A percentile compares a stretch with the other conserved stretches of the same genome.
Evolutionary conservation across 2,329 filamentous ascomycete genomes (phyloP).

Genomic region (Ophiostoma novo-ulmi): DNA sequence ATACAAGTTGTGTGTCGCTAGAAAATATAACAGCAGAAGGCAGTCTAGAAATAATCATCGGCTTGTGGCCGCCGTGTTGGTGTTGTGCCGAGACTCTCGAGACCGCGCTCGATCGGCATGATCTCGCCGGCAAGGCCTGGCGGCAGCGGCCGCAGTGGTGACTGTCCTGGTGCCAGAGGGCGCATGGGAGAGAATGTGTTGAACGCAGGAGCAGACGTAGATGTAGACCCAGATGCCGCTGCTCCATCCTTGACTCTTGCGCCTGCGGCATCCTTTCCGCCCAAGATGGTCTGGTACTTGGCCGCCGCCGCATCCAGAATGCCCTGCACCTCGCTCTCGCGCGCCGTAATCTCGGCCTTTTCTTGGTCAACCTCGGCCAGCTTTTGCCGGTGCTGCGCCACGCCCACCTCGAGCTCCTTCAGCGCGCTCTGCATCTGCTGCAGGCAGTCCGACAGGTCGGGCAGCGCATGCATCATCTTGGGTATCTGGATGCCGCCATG

Average conservation of each 20-base stretch:
- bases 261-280: constrained; percentile 29
- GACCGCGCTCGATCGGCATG: constrained; percentile 36
- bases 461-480: constrained; percentile 74
- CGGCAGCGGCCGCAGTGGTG: constrained; percentile 31
- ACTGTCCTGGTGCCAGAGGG: not conserved
- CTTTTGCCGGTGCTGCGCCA: constrained; percentile 54
- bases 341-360: constrained; percentile 59
- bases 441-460: constrained; percentile 64
- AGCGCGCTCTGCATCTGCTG: constrained; percentile 58
- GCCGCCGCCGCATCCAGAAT: constrained; percentile 76
- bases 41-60: constrained; percentile 26
- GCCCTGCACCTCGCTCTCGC: constrained; percentile 75
- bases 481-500: constrained; percentile 40
- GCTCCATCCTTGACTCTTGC: constrained; percentile 7
- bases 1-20: not conserved
- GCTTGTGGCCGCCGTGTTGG: constrained; percentile 35
- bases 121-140: constrained; percentile 31
- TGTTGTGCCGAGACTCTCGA: constrained; percentile 47
- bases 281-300: constrained; percentile 47
- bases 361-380: constrained; percentile 65
- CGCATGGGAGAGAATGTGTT: constrained; percentile 9
- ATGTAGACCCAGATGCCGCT: not conserved
- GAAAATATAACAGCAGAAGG: not conserved
- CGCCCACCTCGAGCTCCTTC: constrained; percentile 57
- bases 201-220: constrained; percentile 18